phyloP scores from a whole-genome alignment of 805 yeast genomes.

The Metschnikowia koreensis region DNA sequence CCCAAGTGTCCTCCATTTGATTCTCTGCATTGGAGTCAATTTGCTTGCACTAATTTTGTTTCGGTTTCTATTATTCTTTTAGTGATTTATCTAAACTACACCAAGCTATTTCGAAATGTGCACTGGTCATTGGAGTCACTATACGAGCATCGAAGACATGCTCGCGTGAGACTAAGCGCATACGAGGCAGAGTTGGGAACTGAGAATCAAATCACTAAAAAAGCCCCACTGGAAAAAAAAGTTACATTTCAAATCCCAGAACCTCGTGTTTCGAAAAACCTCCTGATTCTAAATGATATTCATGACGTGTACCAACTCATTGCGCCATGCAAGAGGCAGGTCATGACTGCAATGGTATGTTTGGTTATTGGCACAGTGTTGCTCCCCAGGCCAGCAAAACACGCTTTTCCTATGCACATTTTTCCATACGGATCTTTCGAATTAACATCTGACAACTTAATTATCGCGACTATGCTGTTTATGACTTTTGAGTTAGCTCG shows the following conservation, averaged over 20 bases:
- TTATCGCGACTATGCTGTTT: slow-evolving; percentile 14
- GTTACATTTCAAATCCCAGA: slow-evolving; percentile 9
- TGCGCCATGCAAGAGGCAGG: slow-evolving; percentile 1
- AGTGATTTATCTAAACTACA: neutral
- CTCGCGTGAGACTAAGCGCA: neutral
- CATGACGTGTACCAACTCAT: neutral
- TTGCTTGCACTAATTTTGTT: neutral
- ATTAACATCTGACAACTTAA: slow-evolving; percentile 29
- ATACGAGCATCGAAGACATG: slow-evolving; percentile 2
- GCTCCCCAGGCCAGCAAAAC: slow-evolving; percentile 16
- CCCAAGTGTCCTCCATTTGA: slow-evolving; percentile 1
- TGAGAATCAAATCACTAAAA: no score
- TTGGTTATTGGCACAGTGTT: neutral
- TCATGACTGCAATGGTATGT: neutral
- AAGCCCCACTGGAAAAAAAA: neutral
- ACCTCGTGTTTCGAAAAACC: neutral
- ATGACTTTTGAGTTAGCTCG: slow-evolving; percentile 6
- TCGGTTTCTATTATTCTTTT: neutral
- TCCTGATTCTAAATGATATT: neutral
- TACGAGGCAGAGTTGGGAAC: neutral
- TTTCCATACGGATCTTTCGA: slow-evolving; percentile 4
- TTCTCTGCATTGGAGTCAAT: neutral
- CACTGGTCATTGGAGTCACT: slow-evolving; percentile 2
- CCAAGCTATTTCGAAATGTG: neutral
- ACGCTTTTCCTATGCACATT: slow-evolving; percentile 23